A percentile compares a stretch with the other conserved stretches of the same genome.
Evolutionary conservation across 1,284 basidiomycete species (phyloP).

Genomic region (Malassezia vespertilionis): DNA sequence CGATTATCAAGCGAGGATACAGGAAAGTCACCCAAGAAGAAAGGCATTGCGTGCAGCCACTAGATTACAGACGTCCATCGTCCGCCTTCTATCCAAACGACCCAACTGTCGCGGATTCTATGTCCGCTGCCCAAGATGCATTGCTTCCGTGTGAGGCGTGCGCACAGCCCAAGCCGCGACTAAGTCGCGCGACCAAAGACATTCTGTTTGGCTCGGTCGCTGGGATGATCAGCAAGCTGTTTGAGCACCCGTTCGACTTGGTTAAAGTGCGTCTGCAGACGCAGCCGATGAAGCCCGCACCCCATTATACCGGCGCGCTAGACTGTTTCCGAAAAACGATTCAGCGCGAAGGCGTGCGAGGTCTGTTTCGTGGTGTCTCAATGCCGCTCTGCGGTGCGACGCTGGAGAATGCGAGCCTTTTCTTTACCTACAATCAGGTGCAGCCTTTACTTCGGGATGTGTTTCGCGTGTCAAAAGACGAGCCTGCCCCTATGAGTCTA

Average conservation of each 20-base stretch:
- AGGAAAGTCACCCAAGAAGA: background rate
- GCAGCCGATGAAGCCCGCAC: slow-evolving; percentile 27
- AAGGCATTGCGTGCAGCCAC: slow-evolving; percentile 2
- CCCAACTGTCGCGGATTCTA: background rate
- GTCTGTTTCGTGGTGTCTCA: slow-evolving; percentile 57
- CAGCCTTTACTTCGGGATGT: slow-evolving; percentile 56
- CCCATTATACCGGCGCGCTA: slow-evolving; percentile 32
- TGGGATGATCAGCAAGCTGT: slow-evolving; percentile 42
- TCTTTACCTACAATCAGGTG: slow-evolving; percentile 73
- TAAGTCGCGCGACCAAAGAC: slow-evolving; percentile 40
- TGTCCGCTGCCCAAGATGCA: background rate
- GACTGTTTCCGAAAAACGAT: slow-evolving; percentile 41
- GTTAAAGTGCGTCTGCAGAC: slow-evolving; percentile 46
- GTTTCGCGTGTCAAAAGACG: slow-evolving; percentile 24
- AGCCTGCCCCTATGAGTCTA: slow-evolving; percentile 52
- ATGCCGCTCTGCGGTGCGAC: slow-evolving; percentile 82
- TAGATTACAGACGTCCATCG: background rate
- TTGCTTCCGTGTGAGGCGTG: background rate
- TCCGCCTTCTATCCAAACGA: slow-evolving; percentile 3
- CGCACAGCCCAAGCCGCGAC: slow-evolving; percentile 5
- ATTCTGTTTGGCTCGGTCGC: slow-evolving; percentile 41
- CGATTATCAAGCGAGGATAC: too few relatives aligned
- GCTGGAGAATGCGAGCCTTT: slow-evolving; percentile 75
- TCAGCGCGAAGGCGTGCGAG: slow-evolving; percentile 33
- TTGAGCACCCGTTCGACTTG: slow-evolving; percentile 45